Evolutionary conservation across 1,139 yeast genomes (phyloP).

Genomic region (Maudiozyma humilis): DNA sequence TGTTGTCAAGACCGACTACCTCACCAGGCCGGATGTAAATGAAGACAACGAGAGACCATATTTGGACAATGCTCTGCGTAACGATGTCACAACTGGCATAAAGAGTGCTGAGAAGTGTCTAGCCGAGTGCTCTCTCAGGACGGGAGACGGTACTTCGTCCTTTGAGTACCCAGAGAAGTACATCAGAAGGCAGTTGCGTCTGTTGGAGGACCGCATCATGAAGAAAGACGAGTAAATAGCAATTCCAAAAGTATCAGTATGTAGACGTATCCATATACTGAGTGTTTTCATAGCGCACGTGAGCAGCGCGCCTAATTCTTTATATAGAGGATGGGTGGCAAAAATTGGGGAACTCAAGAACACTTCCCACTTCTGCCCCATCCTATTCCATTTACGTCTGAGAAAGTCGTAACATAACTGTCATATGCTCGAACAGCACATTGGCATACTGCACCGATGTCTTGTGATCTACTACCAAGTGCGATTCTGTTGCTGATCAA

Average conservation of each 20-base stretch:
- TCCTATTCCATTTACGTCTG: neutral
- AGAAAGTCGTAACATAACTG: neutral
- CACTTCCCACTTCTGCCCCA: neutral
- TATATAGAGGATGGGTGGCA: neutral
- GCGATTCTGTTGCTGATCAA: too few relatives aligned
- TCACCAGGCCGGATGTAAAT: constrained; percentile 13
- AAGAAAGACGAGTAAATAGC: neutral
- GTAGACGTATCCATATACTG: neutral
- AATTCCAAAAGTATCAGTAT: neutral
- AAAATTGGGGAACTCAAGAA: neutral
- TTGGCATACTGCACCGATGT: too few relatives aligned
- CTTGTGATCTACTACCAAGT: too few relatives aligned
- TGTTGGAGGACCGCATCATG: constrained; percentile 11
- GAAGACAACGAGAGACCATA: neutral
- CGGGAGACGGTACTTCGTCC: neutral
- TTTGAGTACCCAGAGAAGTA: constrained; percentile 1
- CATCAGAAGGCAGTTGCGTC: constrained; percentile 2
- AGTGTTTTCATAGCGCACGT: neutral
- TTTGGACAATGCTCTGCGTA: neutral
- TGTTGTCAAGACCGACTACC: constrained; percentile 23
- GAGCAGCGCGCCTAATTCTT: neutral
- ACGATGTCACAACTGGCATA: constrained; percentile 1
- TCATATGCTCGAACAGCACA: neutral
- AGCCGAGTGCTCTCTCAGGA: neutral
- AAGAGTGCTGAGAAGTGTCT: constrained; percentile 4